Evolutionary conservation across 176 grass and related monocot species (phyloP).

Genomic region (Aegilops sharonensis): DNA sequence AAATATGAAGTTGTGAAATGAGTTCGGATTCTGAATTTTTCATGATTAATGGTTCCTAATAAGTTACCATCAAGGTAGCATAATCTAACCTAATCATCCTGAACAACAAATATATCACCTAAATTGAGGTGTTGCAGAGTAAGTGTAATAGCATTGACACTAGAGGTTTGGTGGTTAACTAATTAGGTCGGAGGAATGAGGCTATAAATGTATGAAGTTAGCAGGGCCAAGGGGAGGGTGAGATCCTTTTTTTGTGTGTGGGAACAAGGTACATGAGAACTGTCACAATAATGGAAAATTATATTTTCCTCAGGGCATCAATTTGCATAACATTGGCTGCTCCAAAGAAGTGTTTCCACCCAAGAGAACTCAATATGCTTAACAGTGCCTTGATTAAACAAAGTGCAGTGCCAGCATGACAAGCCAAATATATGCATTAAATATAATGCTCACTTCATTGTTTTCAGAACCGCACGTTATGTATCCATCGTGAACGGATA

Average conservation of each 20-base stretch:
- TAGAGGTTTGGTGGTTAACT: neutral
- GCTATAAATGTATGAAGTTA: neutral
- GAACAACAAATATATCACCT: neutral
- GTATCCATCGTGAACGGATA: conserved; percentile 91
- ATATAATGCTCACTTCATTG: conserved; percentile 76
- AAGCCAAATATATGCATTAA: conserved; percentile 25
- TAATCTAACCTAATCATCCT: neutral
- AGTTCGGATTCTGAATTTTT: conserved; percentile 2
- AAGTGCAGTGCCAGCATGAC: neutral
- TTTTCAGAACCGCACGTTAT: conserved; percentile 95
- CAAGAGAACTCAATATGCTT: neutral
- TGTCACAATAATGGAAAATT: neutral
- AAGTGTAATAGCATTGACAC: neutral
- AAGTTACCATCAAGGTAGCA: neutral
- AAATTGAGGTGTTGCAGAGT: neutral
- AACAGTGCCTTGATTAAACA: conserved; percentile 4
- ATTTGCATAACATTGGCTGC: conserved; percentile 14
- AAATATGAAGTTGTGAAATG: neutral
- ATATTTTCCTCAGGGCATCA: neutral
- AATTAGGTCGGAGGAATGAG: neutral
- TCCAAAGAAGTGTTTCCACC: neutral
- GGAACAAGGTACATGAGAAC: neutral
- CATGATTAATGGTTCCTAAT: neutral
- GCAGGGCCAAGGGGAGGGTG: neutral
- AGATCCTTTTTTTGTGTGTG: neutral